phyloP scores from a whole-genome alignment of 2,329 filamentous ascomycete genomes.

The Neofusicoccum umdonicola region DNA sequence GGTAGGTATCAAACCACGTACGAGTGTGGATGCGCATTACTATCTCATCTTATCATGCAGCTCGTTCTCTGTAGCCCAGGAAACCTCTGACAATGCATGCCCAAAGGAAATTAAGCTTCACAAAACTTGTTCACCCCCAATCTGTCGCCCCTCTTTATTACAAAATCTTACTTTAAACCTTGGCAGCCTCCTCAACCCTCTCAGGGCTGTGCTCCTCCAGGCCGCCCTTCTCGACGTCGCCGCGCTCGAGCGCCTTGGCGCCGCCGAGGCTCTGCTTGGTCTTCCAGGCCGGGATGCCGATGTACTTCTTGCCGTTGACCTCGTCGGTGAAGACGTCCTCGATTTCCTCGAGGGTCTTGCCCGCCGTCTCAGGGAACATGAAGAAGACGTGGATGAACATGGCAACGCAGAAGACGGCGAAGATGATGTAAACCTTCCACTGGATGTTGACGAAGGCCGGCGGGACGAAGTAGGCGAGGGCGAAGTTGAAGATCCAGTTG shows the following conservation, averaged over 20 bases:
- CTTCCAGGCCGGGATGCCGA: constrained; percentile 59
- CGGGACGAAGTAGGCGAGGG: constrained; percentile 55
- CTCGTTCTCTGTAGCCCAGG: not conserved
- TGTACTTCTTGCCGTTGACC: constrained; percentile 36
- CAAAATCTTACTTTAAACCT: not conserved
- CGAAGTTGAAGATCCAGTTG: constrained; percentile 60
- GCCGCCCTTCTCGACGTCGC: constrained; percentile 24
- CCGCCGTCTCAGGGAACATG: constrained; percentile 65
- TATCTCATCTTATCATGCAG: not conserved
- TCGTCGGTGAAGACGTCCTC: constrained; percentile 64
- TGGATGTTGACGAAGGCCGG: constrained; percentile 58
- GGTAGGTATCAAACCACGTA: not conserved
- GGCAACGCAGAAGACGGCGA: constrained; percentile 67
- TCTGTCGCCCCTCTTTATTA: too few relatives aligned
- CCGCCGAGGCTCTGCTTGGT: constrained; percentile 28
- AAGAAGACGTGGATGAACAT: constrained; percentile 70
- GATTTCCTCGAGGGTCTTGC: constrained; percentile 74
- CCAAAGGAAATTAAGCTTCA: not conserved
- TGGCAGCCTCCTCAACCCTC: constrained; percentile 23
- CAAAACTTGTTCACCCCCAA: too few relatives aligned
- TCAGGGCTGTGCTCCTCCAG: constrained; percentile 23
- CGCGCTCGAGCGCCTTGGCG: constrained; percentile 26
- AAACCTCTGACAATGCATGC: not conserved
- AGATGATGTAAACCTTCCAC: constrained; percentile 69
- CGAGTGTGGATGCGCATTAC: not conserved